These are phyloP conservation scores for Crithidia thermophila DNA, from an alignment of 208 protist species.

Conservation along the genomic window DNA sequence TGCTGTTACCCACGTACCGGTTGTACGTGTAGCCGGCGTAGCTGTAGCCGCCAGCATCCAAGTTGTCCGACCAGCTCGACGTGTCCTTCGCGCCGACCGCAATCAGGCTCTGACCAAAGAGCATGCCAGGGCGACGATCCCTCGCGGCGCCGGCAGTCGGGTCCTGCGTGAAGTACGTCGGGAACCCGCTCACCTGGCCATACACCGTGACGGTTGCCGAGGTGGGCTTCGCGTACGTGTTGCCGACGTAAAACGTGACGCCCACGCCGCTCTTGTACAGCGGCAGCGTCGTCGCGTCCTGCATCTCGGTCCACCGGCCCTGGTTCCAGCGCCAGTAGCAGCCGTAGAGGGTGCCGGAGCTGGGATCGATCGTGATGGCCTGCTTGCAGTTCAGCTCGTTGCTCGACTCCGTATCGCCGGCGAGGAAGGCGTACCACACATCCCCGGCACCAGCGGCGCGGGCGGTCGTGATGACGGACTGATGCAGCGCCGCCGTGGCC, in stretches of 20 bases:
- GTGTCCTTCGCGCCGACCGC: conserved; percentile 13
- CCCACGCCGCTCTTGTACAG: conserved; percentile 13
- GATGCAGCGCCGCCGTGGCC: conserved; percentile 26
- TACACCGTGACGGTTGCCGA: neutral
- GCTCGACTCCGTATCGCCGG: conserved; percentile 23
- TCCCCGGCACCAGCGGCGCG: conserved; percentile 5
- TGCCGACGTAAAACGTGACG: conserved; percentile 37
- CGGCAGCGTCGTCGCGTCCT: conserved; percentile 22
- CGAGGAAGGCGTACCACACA: conserved; percentile 44
- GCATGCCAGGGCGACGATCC: conserved; percentile 20
- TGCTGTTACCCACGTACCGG: conserved; percentile 7
- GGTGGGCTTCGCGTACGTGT: conserved; percentile 11
- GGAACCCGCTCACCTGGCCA: conserved; percentile 11
- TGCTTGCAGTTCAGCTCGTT: neutral
- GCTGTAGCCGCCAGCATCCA: conserved; percentile 31
- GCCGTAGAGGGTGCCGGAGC: conserved; percentile 6
- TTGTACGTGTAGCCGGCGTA: conserved; percentile 27
- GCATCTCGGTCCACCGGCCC: conserved; percentile 34
- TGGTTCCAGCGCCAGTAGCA: conserved; percentile 56
- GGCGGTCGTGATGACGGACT: conserved; percentile 16
- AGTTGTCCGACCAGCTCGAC: conserved; percentile 41
- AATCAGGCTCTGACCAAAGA: conserved; percentile 28
- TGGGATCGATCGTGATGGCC: neutral
- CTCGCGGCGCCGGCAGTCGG: neutral
- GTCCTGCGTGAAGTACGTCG: conserved; percentile 18